Evolutionary conservation across 73 alveolate species (phyloP).

Genomic region (Paramecium sonneborni): DNA sequence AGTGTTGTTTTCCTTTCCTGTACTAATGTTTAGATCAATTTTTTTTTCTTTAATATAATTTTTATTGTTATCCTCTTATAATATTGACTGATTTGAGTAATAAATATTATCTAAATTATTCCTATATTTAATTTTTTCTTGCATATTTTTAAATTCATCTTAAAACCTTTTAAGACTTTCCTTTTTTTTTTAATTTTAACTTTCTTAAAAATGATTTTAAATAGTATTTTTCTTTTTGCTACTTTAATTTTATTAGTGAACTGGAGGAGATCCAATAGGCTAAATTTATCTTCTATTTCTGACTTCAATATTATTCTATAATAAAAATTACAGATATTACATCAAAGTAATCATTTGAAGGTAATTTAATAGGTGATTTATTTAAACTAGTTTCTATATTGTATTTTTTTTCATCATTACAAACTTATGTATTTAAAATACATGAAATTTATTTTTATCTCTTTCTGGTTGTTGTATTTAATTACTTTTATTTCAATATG

Average conservation of each 20-base stretch:
- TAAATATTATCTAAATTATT: not conserved
- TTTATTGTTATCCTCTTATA: not conserved
- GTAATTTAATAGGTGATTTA: not conserved
- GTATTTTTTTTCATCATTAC: not conserved
- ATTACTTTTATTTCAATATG: slow-evolving; percentile 9
- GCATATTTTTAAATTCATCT: slow-evolving; percentile 37
- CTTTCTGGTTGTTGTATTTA: slow-evolving; percentile 3
- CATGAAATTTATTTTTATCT: not conserved
- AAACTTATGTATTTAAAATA: not conserved
- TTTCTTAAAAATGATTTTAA: not conserved
- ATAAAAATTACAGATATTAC: not conserved
- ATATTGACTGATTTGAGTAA: not conserved
- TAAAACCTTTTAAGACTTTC: slow-evolving; percentile 7
- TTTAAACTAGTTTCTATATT: not conserved
- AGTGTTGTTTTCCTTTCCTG: not conserved
- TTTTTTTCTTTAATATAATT: not conserved
- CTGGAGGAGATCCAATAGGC: not conserved
- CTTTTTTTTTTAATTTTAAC: not conserved
- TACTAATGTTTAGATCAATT: not conserved
- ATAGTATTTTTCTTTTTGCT: not conserved
- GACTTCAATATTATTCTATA: not conserved
- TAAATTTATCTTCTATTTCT: not conserved
- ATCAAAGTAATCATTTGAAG: not conserved
- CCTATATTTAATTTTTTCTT: slow-evolving; percentile 23
- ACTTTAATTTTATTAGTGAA: not conserved